Evolutionary conservation across 768 basidiomycete genomes (phyloP).

Genomic region (Mrakia hoshinonis): DNA sequence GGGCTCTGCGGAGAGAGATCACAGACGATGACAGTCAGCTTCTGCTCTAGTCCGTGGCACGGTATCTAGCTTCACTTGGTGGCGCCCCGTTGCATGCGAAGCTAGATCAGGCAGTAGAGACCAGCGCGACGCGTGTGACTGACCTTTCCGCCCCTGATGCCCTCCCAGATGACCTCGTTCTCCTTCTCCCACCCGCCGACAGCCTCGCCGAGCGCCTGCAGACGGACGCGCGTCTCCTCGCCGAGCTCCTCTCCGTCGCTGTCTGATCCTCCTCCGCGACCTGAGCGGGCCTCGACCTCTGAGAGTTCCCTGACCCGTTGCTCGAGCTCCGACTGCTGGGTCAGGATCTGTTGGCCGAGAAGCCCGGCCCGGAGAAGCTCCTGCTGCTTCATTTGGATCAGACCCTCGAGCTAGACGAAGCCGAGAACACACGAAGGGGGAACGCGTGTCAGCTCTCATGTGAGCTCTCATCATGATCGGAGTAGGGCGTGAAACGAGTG

Average conservation of each 20-base stretch:
- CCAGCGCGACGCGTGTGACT: constrained; percentile 26
- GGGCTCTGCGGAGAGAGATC: constrained; percentile 26
- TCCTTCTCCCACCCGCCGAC: constrained; percentile 37
- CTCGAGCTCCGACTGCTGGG: constrained; percentile 88
- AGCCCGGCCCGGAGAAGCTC: constrained; percentile 86
- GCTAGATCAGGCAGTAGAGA: background rate
- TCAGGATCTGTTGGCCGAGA: constrained; percentile 85
- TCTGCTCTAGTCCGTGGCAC: background rate
- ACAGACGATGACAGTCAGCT: background rate
- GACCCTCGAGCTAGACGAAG: constrained; percentile 10
- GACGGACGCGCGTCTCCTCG: constrained; percentile 32
- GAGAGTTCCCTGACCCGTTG: constrained; percentile 67
- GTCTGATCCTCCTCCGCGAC: background rate
- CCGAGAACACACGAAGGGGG: background rate
- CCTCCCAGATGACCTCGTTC: constrained; percentile 38
- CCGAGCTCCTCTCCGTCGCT: constrained; percentile 36
- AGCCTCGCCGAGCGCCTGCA: constrained; percentile 37
- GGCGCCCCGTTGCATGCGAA: too few relatives aligned
- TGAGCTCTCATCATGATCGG: too few relatives aligned
- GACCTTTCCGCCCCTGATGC: constrained; percentile 33
- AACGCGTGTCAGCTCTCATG: too few relatives aligned
- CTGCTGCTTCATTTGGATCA: constrained; percentile 56
- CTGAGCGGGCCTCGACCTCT: constrained; percentile 46
- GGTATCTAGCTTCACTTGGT: constrained; percentile 23
- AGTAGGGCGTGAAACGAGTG: background rate